Evolutionary conservation across 352 stramenopile genomes (phyloP), one percentile per base, ranked within the genome.

Genomic region (Globisporangium radiosum): DNA sequence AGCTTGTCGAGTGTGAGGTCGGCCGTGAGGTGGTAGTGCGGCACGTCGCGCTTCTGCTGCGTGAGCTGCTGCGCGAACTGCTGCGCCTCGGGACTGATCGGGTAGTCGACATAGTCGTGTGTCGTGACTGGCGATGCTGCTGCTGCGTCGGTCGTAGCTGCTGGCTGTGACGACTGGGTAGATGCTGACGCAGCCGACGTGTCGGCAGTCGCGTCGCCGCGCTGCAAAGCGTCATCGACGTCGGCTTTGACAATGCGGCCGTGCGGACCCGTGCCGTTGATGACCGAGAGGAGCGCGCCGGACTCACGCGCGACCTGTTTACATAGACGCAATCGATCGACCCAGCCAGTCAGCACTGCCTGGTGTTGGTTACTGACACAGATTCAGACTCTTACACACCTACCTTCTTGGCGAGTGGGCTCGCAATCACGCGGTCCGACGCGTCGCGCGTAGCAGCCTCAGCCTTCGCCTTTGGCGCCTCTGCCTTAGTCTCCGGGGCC

Each of bases 1-100:
- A 98, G 73, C 65, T 92, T 88, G 73, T 98, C 92, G 36, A 99
- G 68, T 52, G 81, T 85, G 45, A 99, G 59, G 69, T 98, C 95
- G 7, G 97, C 91, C 17, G 94, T 98, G 42, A 99, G 74, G 76
- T 99, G 98, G 83, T 98, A 99, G 77, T 99, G 96, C 38, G 96
- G 96, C 58, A 98, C 93, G 40, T 96, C 82, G 15, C 85, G 66
- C 82, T 99, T 99, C 57, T 96, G 95, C 70, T 97, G 76, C 25
- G 92, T 84, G 59, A 98, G 78, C 65, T 92, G 76, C 52, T 88
- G 79, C 15, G 94, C 95, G 54, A 94, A 70, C 53, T 79, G 69
- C 66, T 90, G 75, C 6, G 86, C 78, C 19, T 90, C 80, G 13
- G 71, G 47, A 52, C 88, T 95, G 61, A 98, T 81, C 19, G 91